Conservation (phyloP, 1,284 basidiomycete genomes). For the Rhodotorula sp. region DNA sequence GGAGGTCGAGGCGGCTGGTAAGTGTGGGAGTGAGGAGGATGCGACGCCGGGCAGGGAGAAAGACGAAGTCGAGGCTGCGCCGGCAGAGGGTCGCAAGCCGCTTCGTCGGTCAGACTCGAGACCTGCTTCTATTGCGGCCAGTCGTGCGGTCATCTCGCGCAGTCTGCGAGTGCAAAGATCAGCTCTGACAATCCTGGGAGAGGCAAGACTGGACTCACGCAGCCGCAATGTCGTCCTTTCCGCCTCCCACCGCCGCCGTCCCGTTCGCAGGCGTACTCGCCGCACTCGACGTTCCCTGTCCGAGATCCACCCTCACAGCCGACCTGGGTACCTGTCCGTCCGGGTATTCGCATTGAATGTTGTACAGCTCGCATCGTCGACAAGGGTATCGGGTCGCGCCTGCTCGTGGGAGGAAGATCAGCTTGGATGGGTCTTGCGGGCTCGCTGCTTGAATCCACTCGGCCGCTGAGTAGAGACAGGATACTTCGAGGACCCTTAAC, state of each 20-base stretch:
- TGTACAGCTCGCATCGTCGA: conserved; percentile 32
- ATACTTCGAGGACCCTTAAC: background rate
- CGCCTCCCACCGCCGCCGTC: background rate
- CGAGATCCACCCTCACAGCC: conserved; percentile 6
- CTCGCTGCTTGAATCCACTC: no score
- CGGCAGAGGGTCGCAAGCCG: background rate
- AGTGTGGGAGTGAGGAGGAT: background rate
- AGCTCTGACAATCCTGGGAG: background rate
- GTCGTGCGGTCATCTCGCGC: conserved; percentile 29
- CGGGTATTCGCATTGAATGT: conserved; percentile 9
- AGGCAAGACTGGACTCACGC: background rate
- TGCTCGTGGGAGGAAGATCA: background rate
- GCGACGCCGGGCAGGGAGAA: background rate
- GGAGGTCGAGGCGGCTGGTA: background rate
- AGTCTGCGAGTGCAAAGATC: background rate
- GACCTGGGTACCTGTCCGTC: conserved; percentile 19
- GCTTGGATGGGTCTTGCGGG: no score
- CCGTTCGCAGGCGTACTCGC: background rate
- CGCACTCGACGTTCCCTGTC: background rate
- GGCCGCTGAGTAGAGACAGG: no score
- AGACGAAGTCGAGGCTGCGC: background rate
- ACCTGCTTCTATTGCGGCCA: conserved; percentile 26
- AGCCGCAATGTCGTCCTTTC: background rate
- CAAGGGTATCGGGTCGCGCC: conserved; percentile 12
- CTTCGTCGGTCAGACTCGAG: conserved; percentile 21